phyloP scores from a whole-genome alignment of 2,329 filamentous ascomycete genomes.

The Mariannaea elegans region DNA sequence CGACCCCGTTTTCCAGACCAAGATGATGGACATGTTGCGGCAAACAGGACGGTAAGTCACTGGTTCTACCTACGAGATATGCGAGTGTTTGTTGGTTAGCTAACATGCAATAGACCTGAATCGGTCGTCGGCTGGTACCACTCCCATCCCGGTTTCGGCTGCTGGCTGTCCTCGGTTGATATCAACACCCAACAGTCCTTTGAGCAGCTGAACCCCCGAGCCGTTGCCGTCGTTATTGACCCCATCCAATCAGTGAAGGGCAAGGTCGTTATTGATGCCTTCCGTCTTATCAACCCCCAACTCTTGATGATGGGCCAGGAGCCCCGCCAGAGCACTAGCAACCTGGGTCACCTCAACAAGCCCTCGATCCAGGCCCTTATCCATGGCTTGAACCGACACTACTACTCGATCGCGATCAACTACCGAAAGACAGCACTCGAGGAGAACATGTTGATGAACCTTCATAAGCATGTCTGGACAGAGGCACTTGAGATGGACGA shows the following conservation, averaged over 20 bases:
- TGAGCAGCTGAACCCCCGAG: slow-evolving; percentile 95
- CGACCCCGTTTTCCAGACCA: slow-evolving; percentile 98
- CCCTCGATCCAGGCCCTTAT: slow-evolving; percentile 99
- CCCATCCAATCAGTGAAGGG: slow-evolving; percentile 99
- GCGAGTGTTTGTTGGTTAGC: slow-evolving; percentile 26
- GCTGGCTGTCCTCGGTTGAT: slow-evolving; percentile 98
- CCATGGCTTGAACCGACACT: slow-evolving; percentile 96
- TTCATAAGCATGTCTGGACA: slow-evolving; percentile 99
- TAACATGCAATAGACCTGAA: slow-evolving; percentile 72
- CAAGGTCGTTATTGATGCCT: slow-evolving; percentile 99
- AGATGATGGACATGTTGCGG: slow-evolving; percentile 99
- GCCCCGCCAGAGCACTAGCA: slow-evolving; percentile 96
- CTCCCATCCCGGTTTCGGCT: slow-evolving; percentile 98
- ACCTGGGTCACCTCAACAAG: slow-evolving; percentile 97
- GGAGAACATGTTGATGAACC: slow-evolving; percentile 99
- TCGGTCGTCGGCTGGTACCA: slow-evolving; percentile 99
- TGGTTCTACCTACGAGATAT: neutral
- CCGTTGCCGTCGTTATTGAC: slow-evolving; percentile 97
- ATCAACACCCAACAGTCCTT: slow-evolving; percentile 99
- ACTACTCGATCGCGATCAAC: slow-evolving; percentile 99
- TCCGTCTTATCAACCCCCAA: slow-evolving; percentile 98
- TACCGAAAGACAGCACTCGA: slow-evolving; percentile 97
- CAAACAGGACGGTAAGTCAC: slow-evolving; percentile 87
- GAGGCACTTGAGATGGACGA: slow-evolving; percentile 97
- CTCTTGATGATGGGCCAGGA: slow-evolving; percentile 98